Evolutionary conservation across 495 filamentous ascomycete species (phyloP).

Genomic region (Penicillium roqueforti): DNA sequence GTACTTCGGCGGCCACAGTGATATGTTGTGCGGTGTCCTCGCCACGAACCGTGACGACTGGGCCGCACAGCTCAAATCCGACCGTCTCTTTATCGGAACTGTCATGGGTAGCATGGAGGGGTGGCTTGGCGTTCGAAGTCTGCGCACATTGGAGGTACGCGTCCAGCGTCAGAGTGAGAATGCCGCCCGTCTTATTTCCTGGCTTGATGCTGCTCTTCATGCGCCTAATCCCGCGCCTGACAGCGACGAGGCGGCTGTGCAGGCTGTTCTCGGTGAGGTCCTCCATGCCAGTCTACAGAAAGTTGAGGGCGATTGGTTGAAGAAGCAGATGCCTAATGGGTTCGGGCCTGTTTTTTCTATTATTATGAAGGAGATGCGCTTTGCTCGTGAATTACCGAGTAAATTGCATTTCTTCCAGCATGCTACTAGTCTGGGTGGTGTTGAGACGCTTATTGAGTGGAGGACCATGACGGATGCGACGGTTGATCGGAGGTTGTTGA

Average conservation of each 20-base stretch:
- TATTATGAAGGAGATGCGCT: constrained; percentile 51
- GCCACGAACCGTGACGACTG: constrained; percentile 56
- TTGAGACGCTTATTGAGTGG: constrained; percentile 80
- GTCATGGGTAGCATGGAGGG: constrained; percentile 90
- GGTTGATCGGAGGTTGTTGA: constrained; percentile 69
- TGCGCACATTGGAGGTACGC: constrained; percentile 82
- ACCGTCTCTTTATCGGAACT: constrained; percentile 70
- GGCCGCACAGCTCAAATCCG: constrained; percentile 52
- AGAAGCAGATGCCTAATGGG: constrained; percentile 86
- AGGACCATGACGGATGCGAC: constrained; percentile 70
- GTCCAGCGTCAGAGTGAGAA: constrained; percentile 69
- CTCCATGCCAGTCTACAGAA: constrained; percentile 74
- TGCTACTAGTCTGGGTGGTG: constrained; percentile 88
- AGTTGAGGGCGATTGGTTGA: constrained; percentile 65
- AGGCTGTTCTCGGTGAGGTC: constrained; percentile 54
- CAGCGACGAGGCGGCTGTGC: constrained; percentile 43
- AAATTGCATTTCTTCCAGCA: constrained; percentile 83
- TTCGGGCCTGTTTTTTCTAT: constrained; percentile 87
- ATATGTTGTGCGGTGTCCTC: constrained; percentile 83
- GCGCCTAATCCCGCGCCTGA: constrained; percentile 24
- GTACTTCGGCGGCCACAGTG: constrained; percentile 91
- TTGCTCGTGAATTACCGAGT: constrained; percentile 68
- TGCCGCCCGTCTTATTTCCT: constrained; percentile 62
- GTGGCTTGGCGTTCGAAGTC: constrained; percentile 82
- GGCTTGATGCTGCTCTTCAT: constrained; percentile 54